Conservation (phyloP, 116 monocot genomes). For the Cymodocea nodosa region DNA sequence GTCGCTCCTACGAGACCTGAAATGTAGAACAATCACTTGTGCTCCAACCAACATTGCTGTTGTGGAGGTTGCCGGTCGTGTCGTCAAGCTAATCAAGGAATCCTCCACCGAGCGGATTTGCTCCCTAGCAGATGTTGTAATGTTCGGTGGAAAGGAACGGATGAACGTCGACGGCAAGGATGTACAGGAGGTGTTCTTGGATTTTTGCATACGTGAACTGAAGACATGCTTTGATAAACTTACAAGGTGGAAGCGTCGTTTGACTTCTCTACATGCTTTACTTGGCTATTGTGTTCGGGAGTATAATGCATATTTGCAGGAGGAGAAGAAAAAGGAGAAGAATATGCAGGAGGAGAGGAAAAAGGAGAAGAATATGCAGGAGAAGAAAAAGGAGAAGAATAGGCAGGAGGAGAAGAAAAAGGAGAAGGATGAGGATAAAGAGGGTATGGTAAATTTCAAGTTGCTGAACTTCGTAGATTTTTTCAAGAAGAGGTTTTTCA, state of each 20-base stretch:
- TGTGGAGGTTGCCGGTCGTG: constrained; percentile 20
- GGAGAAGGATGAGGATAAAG: too few relatives aligned
- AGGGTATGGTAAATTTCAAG: too few relatives aligned
- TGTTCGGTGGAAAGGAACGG: constrained; percentile 47
- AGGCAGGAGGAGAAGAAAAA: too few relatives aligned
- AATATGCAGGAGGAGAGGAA: too few relatives aligned
- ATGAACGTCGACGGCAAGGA: constrained; percentile 26
- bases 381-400: too few relatives aligned
- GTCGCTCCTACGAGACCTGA: constrained; percentile 8
- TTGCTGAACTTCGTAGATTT: background rate
- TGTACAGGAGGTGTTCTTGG: constrained; percentile 8
- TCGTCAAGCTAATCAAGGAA: constrained; percentile 12
- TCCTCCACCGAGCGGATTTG: background rate
- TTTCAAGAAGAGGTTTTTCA: background rate
- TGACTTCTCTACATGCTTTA: constrained; percentile 20
- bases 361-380: too few relatives aligned
- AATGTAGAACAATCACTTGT: constrained; percentile 26
- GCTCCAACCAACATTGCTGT: constrained; percentile 55
- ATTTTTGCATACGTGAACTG: constrained; percentile 3
- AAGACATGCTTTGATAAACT: constrained; percentile 13
- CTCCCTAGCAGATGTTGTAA: constrained; percentile 24
- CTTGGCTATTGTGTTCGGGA: constrained; percentile 11
- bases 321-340: background rate
- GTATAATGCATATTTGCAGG: constrained; percentile 12
- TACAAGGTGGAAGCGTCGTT: constrained; percentile 38